Evolutionary conservation across 1,284 basidiomycete genomes (phyloP).

Genomic region (Abortiporus biennis): DNA sequence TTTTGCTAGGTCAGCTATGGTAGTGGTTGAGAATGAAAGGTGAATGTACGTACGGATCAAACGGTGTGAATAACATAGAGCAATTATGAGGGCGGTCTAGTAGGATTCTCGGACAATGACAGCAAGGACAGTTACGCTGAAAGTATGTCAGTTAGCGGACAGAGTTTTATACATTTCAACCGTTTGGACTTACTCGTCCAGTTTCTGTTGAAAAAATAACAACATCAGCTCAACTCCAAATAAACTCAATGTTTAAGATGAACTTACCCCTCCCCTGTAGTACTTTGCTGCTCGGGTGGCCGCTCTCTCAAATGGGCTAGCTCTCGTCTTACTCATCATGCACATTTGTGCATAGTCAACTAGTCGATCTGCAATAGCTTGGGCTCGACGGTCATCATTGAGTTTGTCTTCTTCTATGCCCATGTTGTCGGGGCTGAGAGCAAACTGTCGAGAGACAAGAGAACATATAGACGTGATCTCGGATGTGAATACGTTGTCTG

Average conservation of each 20-base stretch:
- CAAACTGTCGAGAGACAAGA: slow-evolving; percentile 44
- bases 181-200: slow-evolving; percentile 64
- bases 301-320: slow-evolving; percentile 67
- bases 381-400: slow-evolving; percentile 52
- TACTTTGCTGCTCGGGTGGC: slow-evolving; percentile 58
- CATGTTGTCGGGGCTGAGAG: neutral
- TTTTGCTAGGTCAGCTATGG: too few species aligned
- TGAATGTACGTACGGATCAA: too few species aligned
- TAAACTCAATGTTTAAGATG: slow-evolving; percentile 8
- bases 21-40: too few species aligned
- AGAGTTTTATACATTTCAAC: too few species aligned
- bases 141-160: too few species aligned
- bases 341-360: slow-evolving; percentile 65
- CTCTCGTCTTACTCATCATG: slow-evolving; percentile 56
- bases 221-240: neutral
- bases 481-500: slow-evolving; percentile 78
- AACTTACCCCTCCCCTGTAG: slow-evolving; percentile 66
- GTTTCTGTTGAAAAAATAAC: slow-evolving; percentile 34
- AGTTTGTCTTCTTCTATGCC: neutral
- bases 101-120: slow-evolving; percentile 51
- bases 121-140: slow-evolving; percentile 55
- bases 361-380: slow-evolving; percentile 65
- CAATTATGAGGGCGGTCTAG: too few species aligned
- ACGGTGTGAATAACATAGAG: too few species aligned
- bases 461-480: slow-evolving; percentile 68